Evolutionary conservation across 768 basidiomycete genomes (phyloP).

Genomic region (Boletus rubescentipes): DNA sequence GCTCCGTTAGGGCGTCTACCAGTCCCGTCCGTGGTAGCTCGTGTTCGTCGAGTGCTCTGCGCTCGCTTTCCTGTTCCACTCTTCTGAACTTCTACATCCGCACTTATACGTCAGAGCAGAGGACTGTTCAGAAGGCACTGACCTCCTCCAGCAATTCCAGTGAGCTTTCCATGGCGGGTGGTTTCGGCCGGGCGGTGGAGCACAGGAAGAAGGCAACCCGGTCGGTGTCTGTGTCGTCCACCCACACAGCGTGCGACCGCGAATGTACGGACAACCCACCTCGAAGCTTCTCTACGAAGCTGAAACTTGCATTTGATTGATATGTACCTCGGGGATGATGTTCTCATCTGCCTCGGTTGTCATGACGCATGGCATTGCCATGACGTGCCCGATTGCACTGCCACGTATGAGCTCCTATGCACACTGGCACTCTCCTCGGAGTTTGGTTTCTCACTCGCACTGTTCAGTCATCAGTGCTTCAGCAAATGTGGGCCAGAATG

Average conservation of each 20-base stretch:
- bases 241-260: conserved; percentile 4
- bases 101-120: neutral
- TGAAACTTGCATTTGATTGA: conserved; percentile 17
- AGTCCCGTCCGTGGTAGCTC: conserved; percentile 13
- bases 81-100: conserved; percentile 51
- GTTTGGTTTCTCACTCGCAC: neutral
- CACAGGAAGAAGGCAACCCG: neutral
- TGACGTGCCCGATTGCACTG: conserved; percentile 13
- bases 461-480: too few species aligned
- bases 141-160: conserved; percentile 33
- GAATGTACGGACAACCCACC: neutral
- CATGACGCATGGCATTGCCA: conserved; percentile 18
- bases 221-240: neutral
- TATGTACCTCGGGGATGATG: neutral
- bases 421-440: neutral
- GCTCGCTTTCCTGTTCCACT: conserved; percentile 57
- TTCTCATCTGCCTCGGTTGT: neutral
- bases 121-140: neutral
- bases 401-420: conserved; percentile 11
- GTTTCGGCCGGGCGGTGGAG: neutral
- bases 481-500: neutral
- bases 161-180: conserved; percentile 19
- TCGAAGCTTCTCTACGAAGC: neutral
- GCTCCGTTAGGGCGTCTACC: conserved; percentile 17
- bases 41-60: conserved; percentile 41